Percentiles rank a stretch among this genome's conserved stretches.
phyloP scores from a whole-genome alignment of 805 yeast species.

The Pichia occidentalis region DNA sequence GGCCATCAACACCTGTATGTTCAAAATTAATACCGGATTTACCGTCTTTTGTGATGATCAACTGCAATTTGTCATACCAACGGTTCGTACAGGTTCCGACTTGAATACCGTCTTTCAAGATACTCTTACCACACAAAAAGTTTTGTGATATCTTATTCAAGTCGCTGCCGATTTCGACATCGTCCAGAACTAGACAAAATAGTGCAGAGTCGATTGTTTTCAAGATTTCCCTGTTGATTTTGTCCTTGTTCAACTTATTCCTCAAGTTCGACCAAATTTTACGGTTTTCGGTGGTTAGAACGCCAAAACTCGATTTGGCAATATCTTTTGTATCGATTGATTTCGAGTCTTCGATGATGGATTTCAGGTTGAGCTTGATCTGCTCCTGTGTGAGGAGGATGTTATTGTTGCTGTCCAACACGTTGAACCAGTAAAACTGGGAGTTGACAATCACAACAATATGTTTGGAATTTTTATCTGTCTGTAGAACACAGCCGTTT shows the following conservation, averaged over 20 bases:
- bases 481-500: conserved; percentile 79
- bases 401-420: conserved; percentile 65
- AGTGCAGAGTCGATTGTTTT: conserved; percentile 74
- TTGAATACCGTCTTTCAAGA: conserved; percentile 77
- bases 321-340: conserved; percentile 47
- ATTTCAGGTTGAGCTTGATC: conserved; percentile 63
- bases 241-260: conserved; percentile 38
- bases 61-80: conserved; percentile 86
- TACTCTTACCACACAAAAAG: conserved; percentile 81
- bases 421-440: conserved; percentile 94
- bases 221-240: conserved; percentile 61
- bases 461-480: conserved; percentile 69
- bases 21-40: conserved; percentile 92
- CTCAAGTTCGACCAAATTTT: conserved; percentile 80
- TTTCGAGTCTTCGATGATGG: conserved; percentile 70
- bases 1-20: conserved; percentile 94
- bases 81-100: conserved; percentile 91
- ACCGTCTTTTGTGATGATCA: conserved; percentile 81
- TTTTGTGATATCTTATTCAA: conserved; percentile 67
- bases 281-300: conserved; percentile 84
- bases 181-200: conserved; percentile 79
- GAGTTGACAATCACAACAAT: conserved; percentile 77
- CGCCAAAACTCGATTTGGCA: conserved; percentile 78
- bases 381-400: conserved; percentile 70
- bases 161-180: conserved; percentile 54